Evolutionary conservation across 257 asterid genomes (phyloP), one percentile per base, ranked within the genome.

Genomic region (Ophiorrhiza pumila): DNA sequence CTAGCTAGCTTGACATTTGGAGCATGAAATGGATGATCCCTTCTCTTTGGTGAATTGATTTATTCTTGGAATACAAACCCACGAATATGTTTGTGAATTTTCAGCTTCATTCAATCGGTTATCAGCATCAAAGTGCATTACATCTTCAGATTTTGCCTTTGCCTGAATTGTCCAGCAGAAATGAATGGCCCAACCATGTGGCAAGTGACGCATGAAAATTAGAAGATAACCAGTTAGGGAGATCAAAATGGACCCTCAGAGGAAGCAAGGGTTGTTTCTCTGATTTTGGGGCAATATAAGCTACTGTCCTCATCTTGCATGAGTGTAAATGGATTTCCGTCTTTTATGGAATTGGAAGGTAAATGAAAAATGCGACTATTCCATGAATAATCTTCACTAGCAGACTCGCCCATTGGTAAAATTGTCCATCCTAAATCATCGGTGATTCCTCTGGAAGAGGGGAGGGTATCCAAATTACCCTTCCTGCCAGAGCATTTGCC

Each of bases 161-260:
- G 70, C 83, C 75, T 76, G 80, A 76, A 77, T 74, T 78, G 62
- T 84, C 78, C 66, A 83, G 86, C 68, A 89, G 82, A 71, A 76
- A 63, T 20, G 91, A 78, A 18, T 66, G 52, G 41, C 77, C 80
- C 61, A 68, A 41, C 61, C 47, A 64, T 81, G 78, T 77, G 75
- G 73, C 80, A 71, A 78, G 58, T 34, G 83, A 76, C 18, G 72
- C 57, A 49, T 71, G 74, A 71, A 61, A 68, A 68, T 77, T 64
- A 68, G 73, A 56, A n/a, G 88, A 58, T 59, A 85, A 71, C 76
- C 71, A 56, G 42, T 69, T 37, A 46, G 56, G 71, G 75, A 37
- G 56, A 63, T 77, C 70, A 67, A n/a, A 60, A 35, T 59, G 60
- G 72, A 72, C 77, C 83, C 65, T 79, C 83, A 29, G 25, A 67